These are phyloP conservation scores for Isatis lusitanica DNA, from an alignment of 441 rosid genomes.

Conservation along the genomic window DNA sequence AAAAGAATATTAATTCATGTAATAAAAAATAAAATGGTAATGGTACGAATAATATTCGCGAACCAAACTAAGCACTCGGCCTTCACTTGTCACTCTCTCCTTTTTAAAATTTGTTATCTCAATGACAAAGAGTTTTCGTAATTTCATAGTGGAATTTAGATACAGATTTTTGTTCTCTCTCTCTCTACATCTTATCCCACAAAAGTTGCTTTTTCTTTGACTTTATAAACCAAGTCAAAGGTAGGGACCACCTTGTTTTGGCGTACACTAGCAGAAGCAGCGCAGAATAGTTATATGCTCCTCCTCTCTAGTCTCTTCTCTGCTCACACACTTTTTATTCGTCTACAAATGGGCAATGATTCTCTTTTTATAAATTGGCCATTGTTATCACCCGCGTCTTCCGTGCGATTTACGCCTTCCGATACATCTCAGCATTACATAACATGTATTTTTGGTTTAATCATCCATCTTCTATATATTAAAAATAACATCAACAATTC, in stretches of 20 bases:
- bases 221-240: slow-evolving; percentile 31
- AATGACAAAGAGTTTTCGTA: slow-evolving; percentile 14
- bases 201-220: slow-evolving; percentile 29
- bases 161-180: slow-evolving; percentile 19
- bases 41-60: slow-evolving; percentile 30
- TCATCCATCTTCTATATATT: background rate
- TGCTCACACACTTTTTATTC: slow-evolving; percentile 8
- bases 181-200: slow-evolving; percentile 29
- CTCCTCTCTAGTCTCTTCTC: background rate
- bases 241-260: slow-evolving; percentile 22
- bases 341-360: slow-evolving; percentile 18
- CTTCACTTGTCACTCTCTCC: slow-evolving; percentile 30
- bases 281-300: slow-evolving; percentile 17
- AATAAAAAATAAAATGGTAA: slow-evolving; percentile 6
- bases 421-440: background rate
- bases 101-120: background rate
- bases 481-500: background rate
- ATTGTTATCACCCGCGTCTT: background rate
- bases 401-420: slow-evolving; percentile 7
- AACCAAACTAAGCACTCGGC: slow-evolving; percentile 25
- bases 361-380: background rate
- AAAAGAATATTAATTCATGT: background rate
- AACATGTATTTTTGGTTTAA: background rate
- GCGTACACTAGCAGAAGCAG: slow-evolving; percentile 15
- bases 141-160: slow-evolving; percentile 31